Conservation (phyloP, 495 filamentous ascomycete genomes). For the Aspergillus taichungensis region DNA sequence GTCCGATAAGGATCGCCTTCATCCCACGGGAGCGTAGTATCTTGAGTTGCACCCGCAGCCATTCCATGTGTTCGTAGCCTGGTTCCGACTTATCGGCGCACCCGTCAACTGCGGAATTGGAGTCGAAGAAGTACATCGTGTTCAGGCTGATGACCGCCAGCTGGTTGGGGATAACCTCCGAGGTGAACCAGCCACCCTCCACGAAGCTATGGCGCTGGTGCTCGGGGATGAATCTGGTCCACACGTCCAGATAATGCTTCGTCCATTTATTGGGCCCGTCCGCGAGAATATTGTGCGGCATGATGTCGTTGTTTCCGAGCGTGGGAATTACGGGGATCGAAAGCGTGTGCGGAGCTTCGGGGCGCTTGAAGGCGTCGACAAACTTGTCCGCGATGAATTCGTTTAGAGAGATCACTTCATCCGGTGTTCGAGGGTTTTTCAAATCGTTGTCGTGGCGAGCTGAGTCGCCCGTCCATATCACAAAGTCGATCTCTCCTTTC, state of each 20-base stretch:
- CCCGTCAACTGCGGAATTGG: slow-evolving; percentile 86
- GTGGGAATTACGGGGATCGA: slow-evolving; percentile 79
- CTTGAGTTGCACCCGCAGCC: slow-evolving; percentile 86
- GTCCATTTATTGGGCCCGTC: slow-evolving; percentile 82
- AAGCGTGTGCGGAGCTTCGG: slow-evolving; percentile 44
- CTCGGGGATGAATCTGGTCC: slow-evolving; percentile 84
- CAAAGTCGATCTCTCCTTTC: slow-evolving; percentile 80
- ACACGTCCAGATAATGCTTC: slow-evolving; percentile 60
- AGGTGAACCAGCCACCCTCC: slow-evolving; percentile 86
- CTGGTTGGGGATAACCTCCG: slow-evolving; percentile 80
- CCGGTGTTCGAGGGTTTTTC: slow-evolving; percentile 59
- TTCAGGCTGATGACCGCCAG: slow-evolving; percentile 93
- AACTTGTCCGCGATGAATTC: slow-evolving; percentile 67
- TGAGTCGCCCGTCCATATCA: slow-evolving; percentile 96
- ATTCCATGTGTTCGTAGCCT: slow-evolving; percentile 92
- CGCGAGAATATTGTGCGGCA: slow-evolving; percentile 91
- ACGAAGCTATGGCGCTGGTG: slow-evolving; percentile 87
- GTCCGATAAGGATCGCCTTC: slow-evolving; percentile 91
- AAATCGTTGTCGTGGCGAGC: slow-evolving; percentile 94
- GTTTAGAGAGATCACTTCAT: slow-evolving; percentile 71
- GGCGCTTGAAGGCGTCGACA: slow-evolving; percentile 54
- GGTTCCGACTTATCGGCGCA: slow-evolving; percentile 70
- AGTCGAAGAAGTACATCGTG: slow-evolving; percentile 90
- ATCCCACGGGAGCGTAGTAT: slow-evolving; percentile 73
- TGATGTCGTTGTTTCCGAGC: slow-evolving; percentile 94